phyloP scores from a whole-genome alignment of 148 eudicot genomes.

The Persicaria maculosa region DNA sequence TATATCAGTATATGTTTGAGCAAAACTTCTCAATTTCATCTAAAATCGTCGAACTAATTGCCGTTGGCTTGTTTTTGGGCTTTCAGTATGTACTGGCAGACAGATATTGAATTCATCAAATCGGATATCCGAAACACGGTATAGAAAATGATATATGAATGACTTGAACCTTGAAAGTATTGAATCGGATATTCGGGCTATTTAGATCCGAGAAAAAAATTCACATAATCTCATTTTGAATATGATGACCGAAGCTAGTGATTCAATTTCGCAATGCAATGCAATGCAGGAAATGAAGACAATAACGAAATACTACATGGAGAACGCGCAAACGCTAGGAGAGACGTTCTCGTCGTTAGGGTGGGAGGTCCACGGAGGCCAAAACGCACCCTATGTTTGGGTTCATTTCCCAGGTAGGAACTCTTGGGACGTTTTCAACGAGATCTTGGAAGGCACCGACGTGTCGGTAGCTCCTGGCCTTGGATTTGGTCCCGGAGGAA shows the following conservation, averaged over 20 bases:
- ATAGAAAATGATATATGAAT: too few species aligned
- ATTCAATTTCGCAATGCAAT: neutral
- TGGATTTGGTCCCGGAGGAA: slow-evolving; percentile 68
- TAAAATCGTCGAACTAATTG: too few species aligned
- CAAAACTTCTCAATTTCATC: too few species aligned
- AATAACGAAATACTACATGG: slow-evolving; percentile 54
- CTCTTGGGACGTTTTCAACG: slow-evolving; percentile 72
- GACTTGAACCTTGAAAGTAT: too few species aligned
- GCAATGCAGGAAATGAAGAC: slow-evolving; percentile 36
- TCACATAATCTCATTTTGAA: neutral
- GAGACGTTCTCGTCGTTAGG: slow-evolving; percentile 50
- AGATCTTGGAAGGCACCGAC: slow-evolving; percentile 63
- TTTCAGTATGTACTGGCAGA: too few species aligned
- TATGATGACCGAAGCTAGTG: neutral
- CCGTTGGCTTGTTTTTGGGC: too few species aligned
- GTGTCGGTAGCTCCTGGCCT: slow-evolving; percentile 65
- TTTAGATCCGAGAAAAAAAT: too few species aligned
- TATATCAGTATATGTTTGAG: too few species aligned
- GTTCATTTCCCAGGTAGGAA: slow-evolving; percentile 76
- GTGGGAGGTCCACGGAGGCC: slow-evolving; percentile 55
- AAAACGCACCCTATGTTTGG: slow-evolving; percentile 79
- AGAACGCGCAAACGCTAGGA: slow-evolving; percentile 48
- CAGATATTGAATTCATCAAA: too few species aligned
- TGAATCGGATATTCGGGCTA: too few species aligned
- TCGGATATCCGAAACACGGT: too few species aligned